Conservation (phyloP, 495 filamentous ascomycete species). For the Penicillium cosmopolitanum region DNA sequence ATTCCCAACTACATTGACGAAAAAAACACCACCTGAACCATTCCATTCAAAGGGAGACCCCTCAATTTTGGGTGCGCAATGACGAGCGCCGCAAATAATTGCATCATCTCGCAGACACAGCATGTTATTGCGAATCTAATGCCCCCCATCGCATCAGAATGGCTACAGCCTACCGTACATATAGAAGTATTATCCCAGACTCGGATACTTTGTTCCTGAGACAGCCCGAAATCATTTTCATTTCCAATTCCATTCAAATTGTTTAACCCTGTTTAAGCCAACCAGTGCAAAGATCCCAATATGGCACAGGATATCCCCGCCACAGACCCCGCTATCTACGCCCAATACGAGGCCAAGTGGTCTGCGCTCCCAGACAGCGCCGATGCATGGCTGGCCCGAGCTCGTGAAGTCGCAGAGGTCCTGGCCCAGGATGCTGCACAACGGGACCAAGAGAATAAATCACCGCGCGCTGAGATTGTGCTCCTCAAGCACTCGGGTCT, state of each 20-base stretch:
- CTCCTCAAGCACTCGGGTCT: constrained; percentile 61
- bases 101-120: constrained; percentile 1
- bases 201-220: neutral
- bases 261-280: neutral
- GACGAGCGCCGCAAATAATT: neutral
- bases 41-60: constrained; percentile 1
- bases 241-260: too few species aligned
- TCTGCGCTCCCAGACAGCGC: constrained; percentile 45
- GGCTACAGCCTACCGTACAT: neutral
- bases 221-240: neutral
- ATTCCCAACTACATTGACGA: constrained; percentile 21
- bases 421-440: constrained; percentile 54
- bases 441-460: constrained; percentile 59
- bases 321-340: constrained; percentile 57
- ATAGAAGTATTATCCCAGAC: neutral
- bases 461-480: constrained; percentile 56
- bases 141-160: neutral
- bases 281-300: neutral
- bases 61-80: neutral
- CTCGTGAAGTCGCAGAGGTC: constrained; percentile 55
- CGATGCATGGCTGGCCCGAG: constrained; percentile 54
- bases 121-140: neutral
- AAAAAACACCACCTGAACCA: constrained; percentile 10
- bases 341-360: constrained; percentile 50
- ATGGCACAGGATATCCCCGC: constrained; percentile 32